Conservation (phyloP, 148 eudicot genomes). For the Rhododendron williamsianum region DNA sequence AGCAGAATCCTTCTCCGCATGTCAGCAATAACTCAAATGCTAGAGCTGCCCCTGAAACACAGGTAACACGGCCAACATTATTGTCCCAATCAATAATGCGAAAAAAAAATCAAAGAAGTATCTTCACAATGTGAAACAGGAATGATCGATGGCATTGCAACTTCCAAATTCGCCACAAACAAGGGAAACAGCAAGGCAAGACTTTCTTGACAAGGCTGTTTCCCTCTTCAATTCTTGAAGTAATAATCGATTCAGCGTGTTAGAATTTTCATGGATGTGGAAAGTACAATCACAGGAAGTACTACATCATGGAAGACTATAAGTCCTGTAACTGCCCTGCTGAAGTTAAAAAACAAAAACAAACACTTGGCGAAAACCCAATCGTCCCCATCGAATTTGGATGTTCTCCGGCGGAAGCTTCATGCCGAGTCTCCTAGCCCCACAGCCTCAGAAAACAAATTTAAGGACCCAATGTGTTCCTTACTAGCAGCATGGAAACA, state of each 20-base stretch:
- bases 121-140: not conserved
- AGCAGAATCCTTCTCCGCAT: not conserved
- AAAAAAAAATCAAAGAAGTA: not conserved
- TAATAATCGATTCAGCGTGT: not conserved
- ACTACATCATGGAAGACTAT: not conserved
- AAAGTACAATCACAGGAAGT: not conserved
- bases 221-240: not conserved
- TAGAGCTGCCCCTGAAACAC: not conserved
- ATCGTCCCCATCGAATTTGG: slow-evolving; percentile 2
- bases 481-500: not conserved
- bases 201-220: not conserved
- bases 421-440: not conserved
- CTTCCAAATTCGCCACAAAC: not conserved
- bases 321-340: not conserved
- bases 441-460: not conserved
- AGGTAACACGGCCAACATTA: not conserved
- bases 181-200: not conserved
- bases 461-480: not conserved
- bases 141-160: not conserved
- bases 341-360: not conserved
- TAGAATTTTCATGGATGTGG: not conserved
- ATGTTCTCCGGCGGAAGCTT: not conserved
- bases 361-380: not conserved
- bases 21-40: not conserved
- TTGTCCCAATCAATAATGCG: not conserved